Percentiles rank a stretch among this genome's conserved stretches.
phyloP scores from a whole-genome alignment of 345 rosid species.

The Pugionium cornutum region DNA sequence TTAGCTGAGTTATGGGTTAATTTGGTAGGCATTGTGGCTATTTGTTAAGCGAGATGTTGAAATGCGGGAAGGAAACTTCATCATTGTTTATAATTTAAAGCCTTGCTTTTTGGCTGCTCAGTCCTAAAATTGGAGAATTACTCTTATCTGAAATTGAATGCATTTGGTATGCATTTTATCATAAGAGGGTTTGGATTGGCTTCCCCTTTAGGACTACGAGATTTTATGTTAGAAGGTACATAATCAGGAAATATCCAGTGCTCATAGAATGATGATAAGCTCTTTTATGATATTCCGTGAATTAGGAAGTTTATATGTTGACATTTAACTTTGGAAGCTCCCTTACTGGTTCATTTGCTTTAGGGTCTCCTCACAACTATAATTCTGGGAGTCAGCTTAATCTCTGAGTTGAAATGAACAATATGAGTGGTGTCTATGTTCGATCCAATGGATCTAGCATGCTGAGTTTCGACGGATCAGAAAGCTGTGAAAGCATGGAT shows the following conservation, averaged over 20 bases:
- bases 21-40: constrained; percentile 34
- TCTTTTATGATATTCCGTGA: neutral
- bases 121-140: neutral
- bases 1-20: constrained; percentile 1
- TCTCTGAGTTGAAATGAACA: constrained; percentile 27
- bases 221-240: neutral
- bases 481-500: constrained; percentile 37
- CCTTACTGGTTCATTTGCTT: constrained; percentile 21
- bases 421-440: constrained; percentile 42
- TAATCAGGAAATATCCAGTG: neutral
- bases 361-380: constrained; percentile 30
- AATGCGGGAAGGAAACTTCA: neutral
- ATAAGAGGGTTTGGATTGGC: constrained; percentile 14
- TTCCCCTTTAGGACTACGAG: neutral
- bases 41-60: constrained; percentile 6
- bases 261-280: neutral
- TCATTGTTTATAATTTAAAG: constrained; percentile 9
- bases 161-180: neutral
- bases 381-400: constrained; percentile 15
- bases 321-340: neutral
- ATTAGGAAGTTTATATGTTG: neutral
- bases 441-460: constrained; percentile 42
- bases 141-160: constrained; percentile 12
- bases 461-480: constrained; percentile 41
- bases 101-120: neutral